A percentile compares a stretch with the other conserved stretches of the same genome.
Conservation (phyloP, 2,329 filamentous ascomycete species). For the Scedosporium aurantiacum region DNA sequence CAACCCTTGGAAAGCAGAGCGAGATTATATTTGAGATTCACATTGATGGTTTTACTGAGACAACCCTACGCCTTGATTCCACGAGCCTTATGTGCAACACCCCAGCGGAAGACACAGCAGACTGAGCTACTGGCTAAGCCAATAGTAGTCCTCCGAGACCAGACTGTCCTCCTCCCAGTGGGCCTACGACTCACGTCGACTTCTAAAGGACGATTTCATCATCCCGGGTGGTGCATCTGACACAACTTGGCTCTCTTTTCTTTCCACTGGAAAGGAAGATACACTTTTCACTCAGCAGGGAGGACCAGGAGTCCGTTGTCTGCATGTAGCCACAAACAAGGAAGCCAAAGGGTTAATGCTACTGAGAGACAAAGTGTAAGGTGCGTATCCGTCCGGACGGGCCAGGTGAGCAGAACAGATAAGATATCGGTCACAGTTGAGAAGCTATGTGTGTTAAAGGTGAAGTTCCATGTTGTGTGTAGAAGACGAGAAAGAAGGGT, state of each 20-base stretch:
- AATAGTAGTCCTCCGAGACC: not conserved
- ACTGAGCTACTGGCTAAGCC: not conserved
- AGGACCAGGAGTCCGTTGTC: not conserved
- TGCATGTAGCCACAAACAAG: not conserved
- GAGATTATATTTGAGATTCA: too few relatives aligned
- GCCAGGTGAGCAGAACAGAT: not conserved
- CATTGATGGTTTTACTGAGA: too few relatives aligned
- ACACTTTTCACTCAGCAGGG: not conserved
- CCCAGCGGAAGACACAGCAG: not conserved
- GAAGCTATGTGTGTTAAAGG: not conserved
- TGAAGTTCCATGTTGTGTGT: not conserved
- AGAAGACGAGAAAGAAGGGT: not conserved
- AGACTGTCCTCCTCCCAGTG: not conserved
- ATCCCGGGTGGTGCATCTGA: constrained; percentile 1
- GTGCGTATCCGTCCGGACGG: not conserved
- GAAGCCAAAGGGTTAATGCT: not conserved
- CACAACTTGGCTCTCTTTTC: not conserved
- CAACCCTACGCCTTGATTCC: too few relatives aligned
- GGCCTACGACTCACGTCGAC: not conserved
- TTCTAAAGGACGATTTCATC: not conserved
- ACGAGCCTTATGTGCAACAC: not conserved
- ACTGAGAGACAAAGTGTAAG: not conserved
- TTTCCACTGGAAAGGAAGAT: not conserved
- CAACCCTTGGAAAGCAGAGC: too few relatives aligned
- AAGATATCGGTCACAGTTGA: not conserved